These are phyloP conservation scores for Aspergillus pseudoglaucus DNA, from an alignment of 2,329 filamentous ascomycete species.

Conservation along the genomic window DNA sequence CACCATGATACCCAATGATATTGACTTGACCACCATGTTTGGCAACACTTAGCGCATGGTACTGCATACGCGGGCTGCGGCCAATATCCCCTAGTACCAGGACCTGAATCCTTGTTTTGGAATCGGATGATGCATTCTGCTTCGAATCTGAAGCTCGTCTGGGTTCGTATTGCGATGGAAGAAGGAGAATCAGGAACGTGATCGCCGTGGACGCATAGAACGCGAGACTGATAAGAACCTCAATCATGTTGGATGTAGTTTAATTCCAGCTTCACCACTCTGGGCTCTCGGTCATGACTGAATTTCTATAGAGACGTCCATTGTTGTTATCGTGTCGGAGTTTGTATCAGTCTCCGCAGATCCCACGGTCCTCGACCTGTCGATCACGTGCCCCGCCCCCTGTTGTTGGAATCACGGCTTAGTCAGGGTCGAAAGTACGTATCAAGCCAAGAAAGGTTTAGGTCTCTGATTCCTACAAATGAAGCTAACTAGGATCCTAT, in stretches of 20 bases:
- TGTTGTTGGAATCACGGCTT: no score
- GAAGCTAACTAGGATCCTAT: no score
- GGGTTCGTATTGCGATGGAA: slow-evolving; percentile 48
- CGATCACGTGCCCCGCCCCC: slow-evolving; percentile 3
- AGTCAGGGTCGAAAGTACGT: no score
- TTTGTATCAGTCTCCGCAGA: no score
- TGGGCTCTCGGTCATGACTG: not conserved
- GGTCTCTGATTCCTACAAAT: no score
- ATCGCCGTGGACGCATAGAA: slow-evolving; percentile 44
- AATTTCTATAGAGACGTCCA: no score
- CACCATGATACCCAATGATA: slow-evolving; percentile 82
- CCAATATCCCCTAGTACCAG: slow-evolving; percentile 93
- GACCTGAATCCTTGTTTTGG: slow-evolving; percentile 61
- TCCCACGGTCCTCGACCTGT: not conserved
- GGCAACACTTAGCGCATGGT: slow-evolving; percentile 89
- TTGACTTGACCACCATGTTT: slow-evolving; percentile 73
- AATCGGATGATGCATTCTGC: slow-evolving; percentile 15
- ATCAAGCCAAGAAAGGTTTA: no score
- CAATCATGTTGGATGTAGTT: slow-evolving; percentile 23
- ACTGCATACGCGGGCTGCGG: slow-evolving; percentile 95
- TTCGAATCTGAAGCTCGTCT: slow-evolving; percentile 20
- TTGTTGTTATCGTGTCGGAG: no score
- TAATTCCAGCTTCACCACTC: not conserved
- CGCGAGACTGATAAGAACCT: slow-evolving; percentile 27
- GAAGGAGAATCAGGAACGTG: slow-evolving; percentile 45